Evolutionary conservation across 2,329 filamentous ascomycete species (phyloP), one percentile per base, ranked within the genome.

Genomic region (Botryotinia convoluta): DNA sequence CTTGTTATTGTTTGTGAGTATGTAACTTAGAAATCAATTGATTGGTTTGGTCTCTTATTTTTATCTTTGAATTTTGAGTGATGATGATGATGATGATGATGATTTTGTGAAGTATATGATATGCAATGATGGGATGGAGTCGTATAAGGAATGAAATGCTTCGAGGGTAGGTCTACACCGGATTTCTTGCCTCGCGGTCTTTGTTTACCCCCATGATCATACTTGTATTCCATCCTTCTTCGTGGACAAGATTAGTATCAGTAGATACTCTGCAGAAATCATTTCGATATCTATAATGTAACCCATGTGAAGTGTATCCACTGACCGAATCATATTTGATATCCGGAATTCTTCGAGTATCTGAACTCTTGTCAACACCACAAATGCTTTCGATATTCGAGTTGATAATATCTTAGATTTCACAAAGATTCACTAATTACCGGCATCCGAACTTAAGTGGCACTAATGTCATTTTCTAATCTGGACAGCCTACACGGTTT

Each of bases 311-410:
- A 32, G 54, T 9, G 8, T 8, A 20, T 59, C 1, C 3, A 10
- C 1, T 20, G 18, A 32, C 1, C 7, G 29, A 5, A 22, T 10
- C 0, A 59, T 22, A n/a, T 12, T 14, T 0, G 2, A 35, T 59
- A 35, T 32, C 3, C 4, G 1, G 7, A 20, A 32, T 22, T 4
- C 8, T 59, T 32, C 3, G 10, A 51, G 10, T n/a, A 51, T 2
- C 26, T 45, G 44, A 20, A 45, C 7, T 20, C 20, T 45, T 14
- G 3, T 45, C 20, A 22, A 45, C 1, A 45, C 1, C 44, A 4
- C 3, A 7, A 3, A 45, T 9, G 7, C 44, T 20, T 7, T 45
- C 1, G 44, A 20, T 20, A 45, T 45, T 45, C 44, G 0, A 8
- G 18, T 2, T 20, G 7, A 20, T 45, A 4, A 20, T 45, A 20